These are phyloP conservation scores for Lactarius indigo DNA, from an alignment of 768 basidiomycete species.

Conservation along the genomic window DNA sequence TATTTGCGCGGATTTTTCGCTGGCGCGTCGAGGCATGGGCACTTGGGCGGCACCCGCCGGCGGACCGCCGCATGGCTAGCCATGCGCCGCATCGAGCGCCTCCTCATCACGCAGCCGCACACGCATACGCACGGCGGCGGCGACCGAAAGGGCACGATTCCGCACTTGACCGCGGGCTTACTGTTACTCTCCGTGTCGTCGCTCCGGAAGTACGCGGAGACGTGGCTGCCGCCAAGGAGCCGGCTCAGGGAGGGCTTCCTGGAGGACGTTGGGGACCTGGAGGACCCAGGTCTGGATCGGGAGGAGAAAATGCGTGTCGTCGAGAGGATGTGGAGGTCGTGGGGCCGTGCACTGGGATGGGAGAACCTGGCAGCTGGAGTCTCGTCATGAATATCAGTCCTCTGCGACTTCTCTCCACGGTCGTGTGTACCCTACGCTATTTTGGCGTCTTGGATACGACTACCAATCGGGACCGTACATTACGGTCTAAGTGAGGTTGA, in stretches of 20 bases:
- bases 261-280: slow-evolving; percentile 79
- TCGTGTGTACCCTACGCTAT: background rate
- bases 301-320: slow-evolving; percentile 75
- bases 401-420: background rate
- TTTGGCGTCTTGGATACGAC: background rate
- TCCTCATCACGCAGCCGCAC: slow-evolving; percentile 52
- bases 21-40: slow-evolving; percentile 46
- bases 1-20: slow-evolving; percentile 50
- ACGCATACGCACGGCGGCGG: slow-evolving; percentile 29
- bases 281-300: slow-evolving; percentile 64
- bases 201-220: slow-evolving; percentile 62
- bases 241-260: slow-evolving; percentile 74
- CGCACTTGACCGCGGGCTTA: slow-evolving; percentile 67
- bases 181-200: slow-evolving; percentile 67
- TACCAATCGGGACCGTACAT: background rate
- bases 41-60: slow-evolving; percentile 54
- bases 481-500: background rate
- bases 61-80: slow-evolving; percentile 63
- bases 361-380: slow-evolving; percentile 28
- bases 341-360: slow-evolving; percentile 73
- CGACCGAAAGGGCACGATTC: slow-evolving; percentile 32
- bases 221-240: slow-evolving; percentile 52
- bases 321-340: slow-evolving; percentile 86
- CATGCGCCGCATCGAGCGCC: slow-evolving; percentile 73
- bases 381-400: background rate